These are phyloP conservation scores for Radiomyces spectabilis DNA, from an alignment of 192 early-diverging fungal genomes.

Conservation along the genomic window DNA sequence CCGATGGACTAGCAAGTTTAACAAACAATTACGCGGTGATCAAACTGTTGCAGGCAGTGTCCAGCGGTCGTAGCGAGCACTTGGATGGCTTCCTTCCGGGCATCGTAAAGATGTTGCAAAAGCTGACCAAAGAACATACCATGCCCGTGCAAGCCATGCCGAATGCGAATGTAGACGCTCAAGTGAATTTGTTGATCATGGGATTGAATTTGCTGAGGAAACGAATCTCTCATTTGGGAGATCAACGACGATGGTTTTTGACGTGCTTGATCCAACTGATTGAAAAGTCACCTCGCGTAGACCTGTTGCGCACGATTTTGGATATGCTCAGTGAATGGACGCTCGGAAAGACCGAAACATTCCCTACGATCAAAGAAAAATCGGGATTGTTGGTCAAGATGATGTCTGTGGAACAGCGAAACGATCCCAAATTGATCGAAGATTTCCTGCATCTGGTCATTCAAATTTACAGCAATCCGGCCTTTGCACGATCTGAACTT, in stretches of 20 bases:
- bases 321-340: conserved; percentile 88
- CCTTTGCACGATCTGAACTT: conserved; percentile 82
- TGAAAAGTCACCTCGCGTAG: conserved; percentile 72
- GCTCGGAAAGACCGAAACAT: conserved; percentile 65
- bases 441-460: conserved; percentile 88
- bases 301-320: conserved; percentile 67
- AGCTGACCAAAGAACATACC: conserved; percentile 79
- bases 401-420: conserved; percentile 75
- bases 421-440: conserved; percentile 64
- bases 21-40: conserved; percentile 61
- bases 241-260: conserved; percentile 82
- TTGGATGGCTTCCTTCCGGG: conserved; percentile 66
- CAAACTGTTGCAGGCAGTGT: conserved; percentile 58
- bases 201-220: conserved; percentile 44
- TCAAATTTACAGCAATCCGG: conserved; percentile 77
- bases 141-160: conserved; percentile 28
- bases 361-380: conserved; percentile 97
- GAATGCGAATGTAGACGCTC: conserved; percentile 36
- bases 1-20: conserved; percentile 57
- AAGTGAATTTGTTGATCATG: conserved; percentile 44
- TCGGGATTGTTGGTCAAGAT: conserved; percentile 87
- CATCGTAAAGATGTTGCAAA: conserved; percentile 78
- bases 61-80: conserved; percentile 54
- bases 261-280: conserved; percentile 75
- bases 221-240: conserved; percentile 67